These are phyloP conservation scores for Epipyxis sp. DNA, from an alignment of 108 stramenopile species.

Conservation along the genomic window DNA sequence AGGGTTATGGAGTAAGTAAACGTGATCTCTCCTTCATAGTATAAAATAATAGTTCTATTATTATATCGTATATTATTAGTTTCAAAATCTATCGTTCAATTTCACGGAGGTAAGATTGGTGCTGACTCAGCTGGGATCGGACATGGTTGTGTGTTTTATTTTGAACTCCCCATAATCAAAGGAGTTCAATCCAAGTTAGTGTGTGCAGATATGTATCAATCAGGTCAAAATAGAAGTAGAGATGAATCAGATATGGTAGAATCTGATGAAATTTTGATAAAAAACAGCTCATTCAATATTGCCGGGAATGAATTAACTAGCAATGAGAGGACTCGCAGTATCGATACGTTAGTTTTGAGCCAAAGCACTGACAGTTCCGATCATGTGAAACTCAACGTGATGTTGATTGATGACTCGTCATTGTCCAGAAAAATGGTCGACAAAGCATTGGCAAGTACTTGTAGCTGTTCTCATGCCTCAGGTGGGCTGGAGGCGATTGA, in stretches of 20 bases:
- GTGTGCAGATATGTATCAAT: too few relatives aligned
- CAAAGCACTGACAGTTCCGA: too few relatives aligned
- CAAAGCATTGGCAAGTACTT: neutral
- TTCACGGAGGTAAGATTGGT: constrained; percentile 17
- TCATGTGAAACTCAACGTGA: too few relatives aligned
- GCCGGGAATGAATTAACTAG: too few relatives aligned
- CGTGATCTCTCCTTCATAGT: neutral
- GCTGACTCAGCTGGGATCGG: neutral
- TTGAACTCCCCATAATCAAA: constrained; percentile 30
- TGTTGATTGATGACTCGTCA: neutral
- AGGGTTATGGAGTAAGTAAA: constrained; percentile 33
- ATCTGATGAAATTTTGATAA: too few relatives aligned
- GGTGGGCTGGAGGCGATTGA: neutral
- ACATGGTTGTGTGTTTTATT: constrained; percentile 1
- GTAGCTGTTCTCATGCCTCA: neutral
- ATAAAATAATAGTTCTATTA: neutral
- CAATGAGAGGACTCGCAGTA: too few relatives aligned
- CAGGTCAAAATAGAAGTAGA: too few relatives aligned
- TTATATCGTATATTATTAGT: neutral
- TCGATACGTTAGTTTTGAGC: too few relatives aligned
- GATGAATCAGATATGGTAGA: too few relatives aligned
- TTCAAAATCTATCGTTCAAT: constrained; percentile 3
- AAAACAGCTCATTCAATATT: too few relatives aligned
- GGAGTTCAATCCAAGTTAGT: too few relatives aligned
- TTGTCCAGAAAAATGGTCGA: constrained; percentile 8